Conservation (phyloP, 2,329 filamentous ascomycete genomes). For the Davidsoniella eucalypti region DNA sequence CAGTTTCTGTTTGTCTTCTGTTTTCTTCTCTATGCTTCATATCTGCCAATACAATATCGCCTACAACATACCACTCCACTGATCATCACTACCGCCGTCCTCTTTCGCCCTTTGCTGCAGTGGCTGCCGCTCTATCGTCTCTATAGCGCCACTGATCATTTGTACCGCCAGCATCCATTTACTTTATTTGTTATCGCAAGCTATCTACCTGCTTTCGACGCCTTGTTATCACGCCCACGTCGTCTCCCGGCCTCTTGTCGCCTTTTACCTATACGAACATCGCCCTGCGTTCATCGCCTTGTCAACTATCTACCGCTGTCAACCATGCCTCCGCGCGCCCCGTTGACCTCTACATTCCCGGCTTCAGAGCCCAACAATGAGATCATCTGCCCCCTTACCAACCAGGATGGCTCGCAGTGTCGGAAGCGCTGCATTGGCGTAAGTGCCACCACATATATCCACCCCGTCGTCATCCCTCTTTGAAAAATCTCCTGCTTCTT, state of each 20-base stretch:
- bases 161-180: too few relatives aligned
- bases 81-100: neutral
- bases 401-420: conserved; percentile 93
- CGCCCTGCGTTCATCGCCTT: neutral
- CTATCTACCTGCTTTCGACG: too few relatives aligned
- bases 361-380: conserved; percentile 87
- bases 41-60: too few relatives aligned
- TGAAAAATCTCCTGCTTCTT: too few relatives aligned
- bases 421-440: conserved; percentile 96
- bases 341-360: conserved; percentile 78
- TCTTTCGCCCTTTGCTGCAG: neutral
- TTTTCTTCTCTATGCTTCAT: neutral
- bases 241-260: too few relatives aligned
- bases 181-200: too few relatives aligned
- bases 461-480: too few relatives aligned
- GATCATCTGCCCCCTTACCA: conserved; percentile 87
- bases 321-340: conserved; percentile 70
- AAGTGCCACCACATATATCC: conserved; percentile 32
- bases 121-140: neutral
- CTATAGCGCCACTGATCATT: too few relatives aligned
- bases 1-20: neutral
- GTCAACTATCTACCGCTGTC: too few relatives aligned
- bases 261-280: neutral
- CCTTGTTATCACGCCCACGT: too few relatives aligned
- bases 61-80: too few relatives aligned